Evolutionary conservation across 106 monocot species (phyloP).

Genomic region (Dioscorea alata): DNA sequence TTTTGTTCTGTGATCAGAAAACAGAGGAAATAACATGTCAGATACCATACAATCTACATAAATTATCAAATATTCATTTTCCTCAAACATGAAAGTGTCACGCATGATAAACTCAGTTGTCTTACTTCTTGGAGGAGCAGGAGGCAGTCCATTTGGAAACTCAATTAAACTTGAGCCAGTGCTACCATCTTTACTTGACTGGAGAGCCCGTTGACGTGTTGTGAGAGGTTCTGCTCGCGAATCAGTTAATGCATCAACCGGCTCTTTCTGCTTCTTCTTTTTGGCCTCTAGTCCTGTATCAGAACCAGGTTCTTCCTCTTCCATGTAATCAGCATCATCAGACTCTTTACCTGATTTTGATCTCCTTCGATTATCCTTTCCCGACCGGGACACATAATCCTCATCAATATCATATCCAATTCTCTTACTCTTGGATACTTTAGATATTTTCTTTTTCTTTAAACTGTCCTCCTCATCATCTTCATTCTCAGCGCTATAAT

Average conservation of each 20-base stretch:
- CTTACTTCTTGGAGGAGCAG: constrained; percentile 72
- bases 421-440: constrained; percentile 29
- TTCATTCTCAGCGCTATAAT: constrained; percentile 20
- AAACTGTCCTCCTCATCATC: constrained; percentile 15
- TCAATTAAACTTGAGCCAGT: constrained; percentile 46
- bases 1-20: constrained; percentile 55
- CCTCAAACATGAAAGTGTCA: too few relatives aligned
- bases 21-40: background rate
- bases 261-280: constrained; percentile 27
- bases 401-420: constrained; percentile 35
- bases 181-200: constrained; percentile 46
- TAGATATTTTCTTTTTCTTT: constrained; percentile 36
- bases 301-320: constrained; percentile 56
- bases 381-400: constrained; percentile 26
- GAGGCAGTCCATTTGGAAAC: constrained; percentile 74
- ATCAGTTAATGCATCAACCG: constrained; percentile 21
- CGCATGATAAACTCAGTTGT: background rate
- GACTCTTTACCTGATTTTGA: constrained; percentile 19
- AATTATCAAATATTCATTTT: background rate
- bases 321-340: constrained; percentile 46
- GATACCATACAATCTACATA: background rate
- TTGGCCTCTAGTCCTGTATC: constrained; percentile 33
- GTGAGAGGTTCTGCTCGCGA: constrained; percentile 51
- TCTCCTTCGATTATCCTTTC: constrained; percentile 33
- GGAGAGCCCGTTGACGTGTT: constrained; percentile 65